phyloP scores from a whole-genome alignment of 2,329 filamentous ascomycete species.

The Fusarium agapanthi region DNA sequence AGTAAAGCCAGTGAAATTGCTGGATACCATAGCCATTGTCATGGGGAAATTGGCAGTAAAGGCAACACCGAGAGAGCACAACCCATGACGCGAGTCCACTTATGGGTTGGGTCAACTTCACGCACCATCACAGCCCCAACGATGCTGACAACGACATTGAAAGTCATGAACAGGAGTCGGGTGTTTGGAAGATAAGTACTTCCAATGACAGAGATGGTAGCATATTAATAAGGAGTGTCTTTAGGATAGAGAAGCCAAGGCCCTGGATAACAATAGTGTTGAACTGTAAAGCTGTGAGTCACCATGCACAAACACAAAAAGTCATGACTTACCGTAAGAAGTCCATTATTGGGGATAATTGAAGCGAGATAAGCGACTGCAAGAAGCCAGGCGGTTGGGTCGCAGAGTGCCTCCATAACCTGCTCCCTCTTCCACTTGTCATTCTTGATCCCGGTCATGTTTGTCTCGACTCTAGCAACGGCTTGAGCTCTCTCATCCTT shows the following conservation, averaged over 20 bases:
- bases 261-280: neutral
- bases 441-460: constrained; percentile 2
- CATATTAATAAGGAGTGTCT: neutral
- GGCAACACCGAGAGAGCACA: neutral
- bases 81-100: neutral
- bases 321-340: neutral
- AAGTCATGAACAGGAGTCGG: neutral
- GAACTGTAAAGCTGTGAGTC: neutral
- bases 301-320: accelerated
- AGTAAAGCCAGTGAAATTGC: neutral
- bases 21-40: neutral
- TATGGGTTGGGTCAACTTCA: neutral
- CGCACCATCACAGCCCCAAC: neutral
- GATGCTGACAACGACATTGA: neutral
- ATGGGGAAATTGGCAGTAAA: neutral
- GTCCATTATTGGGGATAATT: neutral
- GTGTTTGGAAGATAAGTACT: neutral
- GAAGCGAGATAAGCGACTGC: neutral
- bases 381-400: neutral
- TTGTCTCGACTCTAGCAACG: neutral
- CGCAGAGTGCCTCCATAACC: neutral
- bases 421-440: neutral
- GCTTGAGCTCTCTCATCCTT: neutral
- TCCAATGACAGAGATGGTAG: neutral
- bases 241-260: neutral